Evolutionary conservation across 1,139 yeast genomes (phyloP).

Genomic region (Lodderomyces beijingensis): DNA sequence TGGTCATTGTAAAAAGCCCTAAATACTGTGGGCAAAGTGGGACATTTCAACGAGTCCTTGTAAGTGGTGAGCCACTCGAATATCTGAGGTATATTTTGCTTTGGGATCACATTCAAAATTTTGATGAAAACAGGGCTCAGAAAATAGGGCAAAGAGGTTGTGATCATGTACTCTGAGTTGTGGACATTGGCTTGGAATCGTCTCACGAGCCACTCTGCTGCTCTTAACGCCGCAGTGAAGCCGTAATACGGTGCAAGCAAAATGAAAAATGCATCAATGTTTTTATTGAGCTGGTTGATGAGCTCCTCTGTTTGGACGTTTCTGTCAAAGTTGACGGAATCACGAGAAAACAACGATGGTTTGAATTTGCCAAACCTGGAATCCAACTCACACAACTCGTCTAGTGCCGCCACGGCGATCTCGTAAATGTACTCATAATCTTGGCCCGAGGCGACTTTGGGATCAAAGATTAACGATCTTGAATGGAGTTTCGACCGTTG

Average conservation of each 20-base stretch:
- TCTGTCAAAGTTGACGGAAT: slow-evolving; percentile 76
- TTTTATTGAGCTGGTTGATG: slow-evolving; percentile 64
- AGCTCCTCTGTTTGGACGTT: slow-evolving; percentile 74
- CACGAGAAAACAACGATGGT: slow-evolving; percentile 72
- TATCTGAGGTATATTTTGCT: slow-evolving; percentile 62
- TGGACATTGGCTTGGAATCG: slow-evolving; percentile 83
- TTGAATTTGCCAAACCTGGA: slow-evolving; percentile 68
- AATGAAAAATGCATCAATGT: slow-evolving; percentile 69
- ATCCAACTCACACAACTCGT: slow-evolving; percentile 67
- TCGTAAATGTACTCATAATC: slow-evolving; percentile 81
- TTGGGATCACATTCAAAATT: slow-evolving; percentile 64
- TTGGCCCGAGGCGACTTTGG: slow-evolving; percentile 86
- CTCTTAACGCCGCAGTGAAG: slow-evolving; percentile 70
- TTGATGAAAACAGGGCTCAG: slow-evolving; percentile 68
- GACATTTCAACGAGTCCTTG: slow-evolving; percentile 59
- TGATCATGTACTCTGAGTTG: slow-evolving; percentile 66
- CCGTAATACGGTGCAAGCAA: slow-evolving; percentile 74
- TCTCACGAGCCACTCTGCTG: slow-evolving; percentile 93
- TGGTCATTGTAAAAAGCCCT: slow-evolving; percentile 67
- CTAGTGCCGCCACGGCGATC: slow-evolving; percentile 70
- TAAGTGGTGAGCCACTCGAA: slow-evolving; percentile 69
- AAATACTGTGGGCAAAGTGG: slow-evolving; percentile 65
- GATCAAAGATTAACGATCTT: slow-evolving; percentile 79
- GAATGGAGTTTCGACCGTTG: slow-evolving; percentile 83
- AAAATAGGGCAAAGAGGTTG: slow-evolving; percentile 76